Evolutionary conservation across 2,329 filamentous ascomycete species (phyloP), one percentile per base, ranked within the genome.

Genomic region (Pseudogymnoascus sp.): DNA sequence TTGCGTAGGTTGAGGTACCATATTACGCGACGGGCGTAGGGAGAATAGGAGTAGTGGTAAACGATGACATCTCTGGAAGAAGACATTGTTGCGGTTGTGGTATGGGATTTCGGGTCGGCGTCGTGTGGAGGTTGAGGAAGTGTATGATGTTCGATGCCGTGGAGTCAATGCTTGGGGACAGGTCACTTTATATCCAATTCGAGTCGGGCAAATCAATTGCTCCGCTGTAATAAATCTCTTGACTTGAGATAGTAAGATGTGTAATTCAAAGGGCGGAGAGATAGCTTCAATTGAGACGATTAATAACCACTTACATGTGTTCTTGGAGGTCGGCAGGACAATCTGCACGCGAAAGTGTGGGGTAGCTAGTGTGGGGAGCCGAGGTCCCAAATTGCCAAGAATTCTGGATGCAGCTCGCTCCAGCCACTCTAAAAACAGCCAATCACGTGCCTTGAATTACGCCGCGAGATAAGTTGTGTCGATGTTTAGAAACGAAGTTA

Each of bases 1-100:
- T 10, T 61, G 31, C 87, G 82, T 3, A 91, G 79, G 39, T 80
- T 78, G 11, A 91, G 77, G 70, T 91, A 91, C 86, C 86, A 90
- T 26, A 81, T 74, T 29, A 90, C 73, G 64, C 86, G 77, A 62
- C 79, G 79, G 6, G 85, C 86, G 69, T 83, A 90, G 0, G 87
- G 86, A 10, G 87, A 90, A 69, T 77, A 80, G 0, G 77, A 71
- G 71, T 90, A 90, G 72, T 89, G 85, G 72, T 87, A 90, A 1
- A 90, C 69, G 6, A 89, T 76, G 19, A 87, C 80, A n/a, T 74
- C 74, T 59, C 77, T 75, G 14, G 73, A 72, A 21, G 69, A 59
- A 29, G 69, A 59, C 71, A 72, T 72, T 35, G 59, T 62, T 38
- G 23, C 19, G 49, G 49, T 33, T 55, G 49, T 45, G 41, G 16